A percentile compares a stretch with the other conserved stretches of the same genome.
These are phyloP conservation scores for Metarhizium anisopliae DNA, from an alignment of 2,329 filamentous ascomycete species.

Conservation along the genomic window DNA sequence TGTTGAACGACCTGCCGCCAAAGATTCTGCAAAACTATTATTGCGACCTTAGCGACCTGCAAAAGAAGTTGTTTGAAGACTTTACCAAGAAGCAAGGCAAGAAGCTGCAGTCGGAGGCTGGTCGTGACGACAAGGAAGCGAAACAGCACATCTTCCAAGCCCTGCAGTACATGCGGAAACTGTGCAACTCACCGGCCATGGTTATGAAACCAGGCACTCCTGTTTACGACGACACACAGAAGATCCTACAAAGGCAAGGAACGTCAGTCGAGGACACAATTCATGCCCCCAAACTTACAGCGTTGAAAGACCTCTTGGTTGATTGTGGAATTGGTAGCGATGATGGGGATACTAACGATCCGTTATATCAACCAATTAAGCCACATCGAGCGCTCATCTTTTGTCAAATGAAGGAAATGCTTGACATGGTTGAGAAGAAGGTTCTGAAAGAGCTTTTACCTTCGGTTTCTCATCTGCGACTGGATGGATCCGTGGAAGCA, in stretches of 20 bases:
- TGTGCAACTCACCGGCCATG: slow-evolving; percentile 94
- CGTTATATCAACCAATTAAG: slow-evolving; percentile 73
- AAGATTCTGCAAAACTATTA: slow-evolving; percentile 99
- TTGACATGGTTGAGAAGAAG: slow-evolving; percentile 95
- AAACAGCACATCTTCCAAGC: slow-evolving; percentile 99
- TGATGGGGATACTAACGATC: slow-evolving; percentile 48
- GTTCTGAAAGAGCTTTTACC: slow-evolving; percentile 88
- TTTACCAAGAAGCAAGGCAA: slow-evolving; percentile 92
- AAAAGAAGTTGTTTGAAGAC: slow-evolving; percentile 92
- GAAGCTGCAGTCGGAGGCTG: slow-evolving; percentile 74
- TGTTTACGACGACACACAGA: slow-evolving; percentile 81
- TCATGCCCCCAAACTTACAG: slow-evolving; percentile 88
- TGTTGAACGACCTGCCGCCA: slow-evolving; percentile 87
- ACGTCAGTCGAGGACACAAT: slow-evolving; percentile 75
- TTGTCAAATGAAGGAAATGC: slow-evolving; percentile 99
- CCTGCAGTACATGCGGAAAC: slow-evolving; percentile 97
- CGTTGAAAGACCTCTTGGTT: slow-evolving; percentile 86
- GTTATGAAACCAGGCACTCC: slow-evolving; percentile 93
- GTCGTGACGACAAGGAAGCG: slow-evolving; percentile 77
- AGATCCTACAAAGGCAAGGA: slow-evolving; percentile 66
- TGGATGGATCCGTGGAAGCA: slow-evolving; percentile 88
- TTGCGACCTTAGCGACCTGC: slow-evolving; percentile 90
- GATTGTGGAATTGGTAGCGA: slow-evolving; percentile 93
- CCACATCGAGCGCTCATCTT: slow-evolving; percentile 94
- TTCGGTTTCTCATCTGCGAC: slow-evolving; percentile 83